Evolutionary conservation across 2,329 filamentous ascomycete species (phyloP).

Genomic region (Orbilia quercus): DNA sequence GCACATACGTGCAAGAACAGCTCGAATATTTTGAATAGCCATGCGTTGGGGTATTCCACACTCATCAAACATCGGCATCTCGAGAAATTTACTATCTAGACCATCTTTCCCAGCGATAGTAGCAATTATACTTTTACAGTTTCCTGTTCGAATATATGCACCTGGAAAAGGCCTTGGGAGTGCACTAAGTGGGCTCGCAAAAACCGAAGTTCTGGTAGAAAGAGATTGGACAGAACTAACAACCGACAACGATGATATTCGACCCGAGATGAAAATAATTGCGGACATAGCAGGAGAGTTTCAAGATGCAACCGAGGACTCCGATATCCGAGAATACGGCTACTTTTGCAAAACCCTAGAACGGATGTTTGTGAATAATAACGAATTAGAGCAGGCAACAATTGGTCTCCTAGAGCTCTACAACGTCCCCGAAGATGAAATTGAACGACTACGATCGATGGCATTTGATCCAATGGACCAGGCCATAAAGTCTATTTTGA

Average conservation of each 20-base stretch:
- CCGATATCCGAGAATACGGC: slow-evolving; percentile 1
- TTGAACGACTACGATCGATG: slow-evolving; percentile 2
- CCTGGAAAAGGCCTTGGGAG: neutral
- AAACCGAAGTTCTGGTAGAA: slow-evolving; percentile 9
- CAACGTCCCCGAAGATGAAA: slow-evolving; percentile 6
- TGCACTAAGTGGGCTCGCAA: slow-evolving; percentile 16
- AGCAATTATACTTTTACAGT: neutral
- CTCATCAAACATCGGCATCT: too few relatives aligned
- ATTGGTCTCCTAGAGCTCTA: neutral
- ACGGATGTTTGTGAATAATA: neutral
- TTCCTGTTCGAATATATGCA: neutral
- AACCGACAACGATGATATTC: slow-evolving; percentile 13
- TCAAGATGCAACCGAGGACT: slow-evolving; percentile 17
- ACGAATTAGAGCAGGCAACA: slow-evolving; percentile 1
- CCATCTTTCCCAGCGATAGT: neutral
- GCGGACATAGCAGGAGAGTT: slow-evolving; percentile 15
- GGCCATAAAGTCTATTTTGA: slow-evolving; percentile 23
- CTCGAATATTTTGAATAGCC: too few relatives aligned
- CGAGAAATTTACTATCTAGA: neutral
- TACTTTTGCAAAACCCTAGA: slow-evolving; percentile 17
- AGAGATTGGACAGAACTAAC: slow-evolving; percentile 26
- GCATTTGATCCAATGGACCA: slow-evolving; percentile 30
- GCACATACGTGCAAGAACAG: too few relatives aligned
- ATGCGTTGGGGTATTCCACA: too few relatives aligned
- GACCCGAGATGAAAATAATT: slow-evolving; percentile 2